Evolutionary conservation across 768 basidiomycete species (phyloP).

Genomic region (Phanerochaete sordida): DNA sequence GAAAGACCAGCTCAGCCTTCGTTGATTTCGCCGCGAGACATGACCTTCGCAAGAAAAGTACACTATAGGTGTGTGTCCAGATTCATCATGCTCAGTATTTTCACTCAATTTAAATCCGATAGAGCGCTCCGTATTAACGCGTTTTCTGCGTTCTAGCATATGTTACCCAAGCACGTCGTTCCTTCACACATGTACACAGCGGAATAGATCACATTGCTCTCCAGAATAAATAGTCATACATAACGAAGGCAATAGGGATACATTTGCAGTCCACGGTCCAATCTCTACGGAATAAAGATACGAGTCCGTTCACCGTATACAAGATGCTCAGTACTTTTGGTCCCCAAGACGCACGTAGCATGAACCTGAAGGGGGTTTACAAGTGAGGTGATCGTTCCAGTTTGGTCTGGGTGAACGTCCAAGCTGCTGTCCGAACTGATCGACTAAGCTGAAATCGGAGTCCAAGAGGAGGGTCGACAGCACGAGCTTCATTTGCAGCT

Average conservation of each 20-base stretch:
- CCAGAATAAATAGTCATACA: background rate
- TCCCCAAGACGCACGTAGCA: conserved; percentile 19
- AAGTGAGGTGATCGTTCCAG: conserved; percentile 75
- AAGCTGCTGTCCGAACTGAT: conserved; percentile 44
- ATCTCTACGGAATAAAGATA: background rate
- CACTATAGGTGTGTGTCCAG: background rate
- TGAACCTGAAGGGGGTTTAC: conserved; percentile 54
- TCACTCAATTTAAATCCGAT: no score
- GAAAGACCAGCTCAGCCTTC: conserved; percentile 1
- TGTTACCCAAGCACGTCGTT: background rate
- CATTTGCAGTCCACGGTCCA: background rate
- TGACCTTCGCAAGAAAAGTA: background rate
- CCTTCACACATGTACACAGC: background rate
- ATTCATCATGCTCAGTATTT: no score
- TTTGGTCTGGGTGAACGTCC: conserved; percentile 55
- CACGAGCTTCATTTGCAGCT: conserved; percentile 69
- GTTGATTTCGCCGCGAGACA: background rate
- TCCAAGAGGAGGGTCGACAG: conserved; percentile 64
- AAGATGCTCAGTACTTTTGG: background rate
- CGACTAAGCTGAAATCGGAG: conserved; percentile 57
- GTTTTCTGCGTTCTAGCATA: no score
- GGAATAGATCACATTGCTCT: background rate
- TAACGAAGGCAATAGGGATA: background rate
- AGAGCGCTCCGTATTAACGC: no score
- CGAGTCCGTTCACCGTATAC: background rate